These are phyloP conservation scores for Colletotrichum tofieldiae DNA, from an alignment of 2,329 filamentous ascomycete species.

Conservation along the genomic window DNA sequence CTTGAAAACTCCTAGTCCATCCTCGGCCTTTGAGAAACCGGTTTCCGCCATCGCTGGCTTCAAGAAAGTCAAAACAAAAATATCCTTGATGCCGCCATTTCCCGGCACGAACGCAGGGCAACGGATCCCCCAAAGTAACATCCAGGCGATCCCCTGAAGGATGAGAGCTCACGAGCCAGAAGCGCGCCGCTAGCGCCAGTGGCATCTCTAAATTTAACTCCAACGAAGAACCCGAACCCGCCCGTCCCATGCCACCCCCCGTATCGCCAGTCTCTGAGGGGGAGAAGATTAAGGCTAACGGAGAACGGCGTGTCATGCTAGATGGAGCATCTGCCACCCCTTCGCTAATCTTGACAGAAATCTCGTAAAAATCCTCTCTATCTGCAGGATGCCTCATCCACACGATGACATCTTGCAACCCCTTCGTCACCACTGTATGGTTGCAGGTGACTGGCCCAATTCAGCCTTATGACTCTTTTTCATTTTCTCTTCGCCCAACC, in stretches of 20 bases:
- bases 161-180: background rate
- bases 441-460: conserved; percentile 2
- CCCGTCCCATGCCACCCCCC: conserved; percentile 1
- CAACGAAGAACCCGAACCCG: conserved; percentile 8
- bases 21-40: background rate
- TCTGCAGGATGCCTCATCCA: background rate
- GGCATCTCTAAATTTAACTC: conserved; percentile 38
- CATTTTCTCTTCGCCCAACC: background rate
- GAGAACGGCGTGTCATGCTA: conserved; percentile 3
- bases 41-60: background rate
- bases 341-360: conserved; percentile 33
- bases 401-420: conserved; percentile 1
- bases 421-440: conserved; percentile 6
- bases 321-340: conserved; percentile 30
- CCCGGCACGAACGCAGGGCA: background rate
- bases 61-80: background rate
- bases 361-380: conserved; percentile 17
- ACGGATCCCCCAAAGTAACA: conserved; percentile 3
- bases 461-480: conserved; percentile 24
- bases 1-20: background rate
- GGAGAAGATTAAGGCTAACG: background rate
- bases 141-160: conserved; percentile 17
- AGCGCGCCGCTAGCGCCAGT: conserved; percentile 27
- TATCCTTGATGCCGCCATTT: background rate
- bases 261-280: conserved; percentile 21